These are phyloP conservation scores for Vaccinium vitisidaea DNA, from an alignment of 148 eudicot species.

Conservation along the genomic window DNA sequence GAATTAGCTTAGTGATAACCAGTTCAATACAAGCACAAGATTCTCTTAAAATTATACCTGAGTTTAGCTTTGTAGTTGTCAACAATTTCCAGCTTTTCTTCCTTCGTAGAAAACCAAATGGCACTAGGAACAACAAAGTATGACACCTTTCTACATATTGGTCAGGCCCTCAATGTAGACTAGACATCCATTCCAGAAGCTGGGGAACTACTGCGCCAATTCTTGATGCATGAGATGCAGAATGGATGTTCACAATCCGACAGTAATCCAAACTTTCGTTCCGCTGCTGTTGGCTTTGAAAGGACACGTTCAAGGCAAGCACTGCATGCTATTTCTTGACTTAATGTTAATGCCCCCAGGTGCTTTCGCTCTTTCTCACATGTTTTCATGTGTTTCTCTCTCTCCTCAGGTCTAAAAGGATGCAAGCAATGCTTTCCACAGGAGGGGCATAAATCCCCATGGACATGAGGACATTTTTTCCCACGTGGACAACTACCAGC, in stretches of 20 bases:
- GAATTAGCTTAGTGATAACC: conserved; percentile 5
- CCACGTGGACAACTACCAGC: conserved; percentile 87
- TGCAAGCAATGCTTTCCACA: conserved; percentile 86
- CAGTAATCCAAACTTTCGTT: conserved; percentile 85
- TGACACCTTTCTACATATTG: conserved; percentile 90
- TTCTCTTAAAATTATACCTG: conserved; percentile 39
- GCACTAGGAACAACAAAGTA: conserved; percentile 97
- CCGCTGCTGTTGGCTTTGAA: conserved; percentile 55
- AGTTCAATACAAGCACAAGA: not conserved
- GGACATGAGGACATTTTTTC: conserved; percentile 79
- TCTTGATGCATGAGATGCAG: conserved; percentile 81
- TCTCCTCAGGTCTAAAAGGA: conserved; percentile 76
- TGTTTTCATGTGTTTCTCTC: conserved; percentile 63
- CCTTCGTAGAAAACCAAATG: conserved; percentile 77
- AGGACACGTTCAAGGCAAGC: conserved; percentile 96
- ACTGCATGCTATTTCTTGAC: conserved; percentile 94
- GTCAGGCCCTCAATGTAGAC: conserved; percentile 88
- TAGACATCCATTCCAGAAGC: conserved; percentile 86
- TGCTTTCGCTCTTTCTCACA: conserved; percentile 79
- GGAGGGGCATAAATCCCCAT: conserved; percentile 78
- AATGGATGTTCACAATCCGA: conserved; percentile 98
- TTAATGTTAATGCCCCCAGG: conserved; percentile 61
- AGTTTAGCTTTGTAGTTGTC: conserved; percentile 83
- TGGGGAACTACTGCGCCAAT: conserved; percentile 88
- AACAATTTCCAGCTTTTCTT: conserved; percentile 77